Evolutionary conservation across 169 alveolate genomes (phyloP), one percentile per base, ranked within the genome.

Genomic region (Plasmodium fragile): DNA sequence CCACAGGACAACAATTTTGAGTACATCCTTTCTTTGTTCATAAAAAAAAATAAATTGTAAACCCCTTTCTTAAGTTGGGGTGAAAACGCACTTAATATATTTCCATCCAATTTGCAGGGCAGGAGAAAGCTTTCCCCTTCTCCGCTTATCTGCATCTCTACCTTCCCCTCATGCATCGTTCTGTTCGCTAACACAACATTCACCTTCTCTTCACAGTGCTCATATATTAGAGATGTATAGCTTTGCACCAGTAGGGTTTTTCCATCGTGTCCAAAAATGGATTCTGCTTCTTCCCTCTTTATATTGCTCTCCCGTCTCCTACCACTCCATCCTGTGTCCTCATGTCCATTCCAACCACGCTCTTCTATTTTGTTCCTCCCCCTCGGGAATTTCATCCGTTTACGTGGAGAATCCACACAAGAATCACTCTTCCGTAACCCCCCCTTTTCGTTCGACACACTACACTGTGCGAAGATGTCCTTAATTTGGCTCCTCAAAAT

Each of bases 181-280:
- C 70, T 70, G 70, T 78, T 87, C 30, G 79, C 75, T 32, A 87
- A 28, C 22, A 87, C 16, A 0, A 87, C 69, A 49, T 87, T 77
- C 34, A 87, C 18, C 43, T 87, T 87, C 25, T 87, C 93, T 87
- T 87, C 89, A 87, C 93, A 87, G 41, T 65, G 55, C 77, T 87
- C 93, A 87, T 87, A 87, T 25, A 87, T 36, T 5, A 87, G 71
- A n/a, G 93, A 87, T 36, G 93, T 87, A 70, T 87, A 87, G 69
- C 79, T 87, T 87, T 87, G 89, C 28, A 87, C 72, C 53, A 87
- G 6, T 78, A 87, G 79, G 59, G 41, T 77, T 8, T 87, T 78
- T 55, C 75, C 79, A 8, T 73, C 43, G 13, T 65, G 11, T 28
- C 34, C 30, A 83, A 83, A 83, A 69, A 83, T 69, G 39, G 79